Evolutionary conservation across 805 yeast genomes (phyloP).

Genomic region (Wilhelminamyces savonicus): DNA sequence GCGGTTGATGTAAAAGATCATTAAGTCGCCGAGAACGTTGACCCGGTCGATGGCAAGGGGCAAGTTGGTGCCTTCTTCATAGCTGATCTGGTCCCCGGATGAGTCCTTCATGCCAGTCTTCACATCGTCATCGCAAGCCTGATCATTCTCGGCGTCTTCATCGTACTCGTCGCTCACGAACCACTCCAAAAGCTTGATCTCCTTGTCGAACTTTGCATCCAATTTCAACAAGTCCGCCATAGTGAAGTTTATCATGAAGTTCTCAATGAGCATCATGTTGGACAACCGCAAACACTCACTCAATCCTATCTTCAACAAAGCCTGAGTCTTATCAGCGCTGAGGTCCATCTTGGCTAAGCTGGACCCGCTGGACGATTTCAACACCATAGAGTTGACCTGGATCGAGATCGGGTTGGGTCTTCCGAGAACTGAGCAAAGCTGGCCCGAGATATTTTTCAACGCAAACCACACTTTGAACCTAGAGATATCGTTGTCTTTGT

Average conservation of each 20-base stretch:
- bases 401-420: constrained; percentile 50
- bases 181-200: constrained; percentile 30
- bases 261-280: constrained; percentile 46
- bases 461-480: constrained; percentile 47
- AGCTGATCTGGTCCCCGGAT: constrained; percentile 1
- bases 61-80: constrained; percentile 9
- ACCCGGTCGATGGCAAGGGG: constrained; percentile 19
- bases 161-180: constrained; percentile 10
- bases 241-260: constrained; percentile 41
- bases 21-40: constrained; percentile 39
- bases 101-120: not conserved
- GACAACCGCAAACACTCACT: constrained; percentile 45
- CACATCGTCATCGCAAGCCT: constrained; percentile 4
- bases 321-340: constrained; percentile 17
- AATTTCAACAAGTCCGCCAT: constrained; percentile 34
- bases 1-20: constrained; percentile 42
- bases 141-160: constrained; percentile 1
- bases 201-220: constrained; percentile 36
- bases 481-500: constrained; percentile 26
- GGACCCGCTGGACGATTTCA: constrained; percentile 12
- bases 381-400: constrained; percentile 26
- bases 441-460: constrained; percentile 41
- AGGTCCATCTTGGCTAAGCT: constrained; percentile 11
- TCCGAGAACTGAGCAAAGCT: constrained; percentile 45
- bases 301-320: constrained; percentile 39